Base-by-base conservation (phyloP, 495 filamentous ascomycete species). In the Alectoria sarmentosa region DNA sequence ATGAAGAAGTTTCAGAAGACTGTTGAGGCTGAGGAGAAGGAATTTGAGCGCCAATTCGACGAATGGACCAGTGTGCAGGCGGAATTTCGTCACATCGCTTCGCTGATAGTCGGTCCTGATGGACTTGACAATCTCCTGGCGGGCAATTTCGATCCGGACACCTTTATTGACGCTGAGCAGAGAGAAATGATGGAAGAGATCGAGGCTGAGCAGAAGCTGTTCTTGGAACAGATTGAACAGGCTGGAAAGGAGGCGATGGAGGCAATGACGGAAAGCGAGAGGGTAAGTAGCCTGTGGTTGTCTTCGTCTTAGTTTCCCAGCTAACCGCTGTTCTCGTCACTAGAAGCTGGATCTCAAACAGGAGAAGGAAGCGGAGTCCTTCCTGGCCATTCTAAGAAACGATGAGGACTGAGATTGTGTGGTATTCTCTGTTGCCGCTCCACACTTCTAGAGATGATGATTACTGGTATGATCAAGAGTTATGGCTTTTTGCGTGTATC, bases 1-100 rank as follows among this genome's bases (percentile, higher is more conserved):
- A 73, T 72, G 65, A 66, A 65, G 48, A 49, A 38, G 37, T 65
- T 70, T 17, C 44, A 63, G 13, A 72, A 67, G 65, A 63, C 65
- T 10, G 11, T 72, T 26, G 32, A 39, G 3, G 28, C 38, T 23
- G 56, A 70, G 32, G 62, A 68, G 52, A 63, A 69, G 26, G 44
- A 66, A 36, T 49, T 73, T 44, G 41, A 61, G 11, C 28, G 26
- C 2, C 65, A 70, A 13, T 65, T 61, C 26, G 59, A 66, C 21
- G 71, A 71, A 39, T 72, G 65, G 68, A 56, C 30, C 38, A 32
- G 46, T 37, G 57, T 65, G 21, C 64, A 70, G 32, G 55, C 21
- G 21, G 60, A 69, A n/a, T 19, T 73, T 28, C 46, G 42, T 9
- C 32, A 41, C 5, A 15, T 68, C 8, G 39, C 60, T 26, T 41